phyloP scores from a whole-genome alignment of 345 rosid genomes.

The Ailanthus altissimus region DNA sequence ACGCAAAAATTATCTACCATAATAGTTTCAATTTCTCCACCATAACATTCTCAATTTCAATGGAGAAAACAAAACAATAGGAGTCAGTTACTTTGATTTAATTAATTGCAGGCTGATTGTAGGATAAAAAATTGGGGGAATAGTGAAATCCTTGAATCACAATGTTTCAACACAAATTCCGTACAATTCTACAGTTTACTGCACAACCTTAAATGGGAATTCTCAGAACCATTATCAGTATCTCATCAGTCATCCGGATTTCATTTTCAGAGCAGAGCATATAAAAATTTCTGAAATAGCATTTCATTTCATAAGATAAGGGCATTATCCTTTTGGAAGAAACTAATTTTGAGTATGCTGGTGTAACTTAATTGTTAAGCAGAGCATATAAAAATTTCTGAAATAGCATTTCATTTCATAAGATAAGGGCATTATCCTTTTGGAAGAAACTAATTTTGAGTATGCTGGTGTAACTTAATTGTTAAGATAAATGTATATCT shows the following conservation, averaged over 20 bases:
- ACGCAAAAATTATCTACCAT: too few relatives aligned
- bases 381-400: background rate
- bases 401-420: background rate
- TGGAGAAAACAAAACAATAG: too few relatives aligned
- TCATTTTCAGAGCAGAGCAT: background rate
- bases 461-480: background rate
- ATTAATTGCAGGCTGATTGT: too few relatives aligned
- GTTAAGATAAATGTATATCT: too few relatives aligned
- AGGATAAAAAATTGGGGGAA: too few relatives aligned
- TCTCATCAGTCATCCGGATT: background rate
- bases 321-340: background rate
- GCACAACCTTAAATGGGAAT: background rate
- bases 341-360: background rate
- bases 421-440: background rate
- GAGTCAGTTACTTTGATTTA: too few relatives aligned
- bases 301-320: background rate
- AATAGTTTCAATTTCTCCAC: too few relatives aligned
- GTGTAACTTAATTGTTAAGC: background rate
- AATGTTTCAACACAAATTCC: background rate
- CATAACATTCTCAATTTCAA: too few relatives aligned
- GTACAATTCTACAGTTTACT: background rate
- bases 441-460: background rate
- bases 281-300: background rate
- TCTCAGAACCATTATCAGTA: background rate
- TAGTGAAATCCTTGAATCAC: too few relatives aligned